Evolutionary conservation across 1,284 basidiomycete species (phyloP), one percentile per base, ranked within the genome.

Genomic region (Anthracocystis setariae): DNA sequence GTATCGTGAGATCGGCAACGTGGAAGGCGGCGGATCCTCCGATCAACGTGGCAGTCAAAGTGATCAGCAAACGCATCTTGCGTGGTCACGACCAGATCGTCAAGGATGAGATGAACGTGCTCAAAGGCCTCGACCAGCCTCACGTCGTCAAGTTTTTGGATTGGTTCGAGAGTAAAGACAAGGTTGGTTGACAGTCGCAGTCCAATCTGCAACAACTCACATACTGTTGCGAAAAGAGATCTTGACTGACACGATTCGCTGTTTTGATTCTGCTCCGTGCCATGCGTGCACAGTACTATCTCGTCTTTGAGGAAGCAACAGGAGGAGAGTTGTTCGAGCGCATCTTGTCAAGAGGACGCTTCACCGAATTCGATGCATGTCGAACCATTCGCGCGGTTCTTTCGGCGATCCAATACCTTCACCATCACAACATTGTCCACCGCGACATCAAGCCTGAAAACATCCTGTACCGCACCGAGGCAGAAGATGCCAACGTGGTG

Each of bases 391-490:
- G 74, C 20, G 68, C 79, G 2, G 69, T 82, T 4, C 60, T 81
- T 12, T 73, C 73, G 12, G 80, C 80, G 10, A 76, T 82, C 35
- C 70, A 72, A 35, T 82, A 82, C 48, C 75, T 82, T 17, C 81
- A 82, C 40, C 67, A 74, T 9, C 74, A 82, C 60, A 74, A 81
- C 57, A 81, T 79, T 24, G 77, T 81, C 3, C 81, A 82, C 40
- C 74, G 80, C 32, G 81, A 82, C 49, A 76, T 82, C 64, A 82
- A 83, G 50, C 77, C 94, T 0, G 94, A 98, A 84, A 97, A 98
- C 81, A 95, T 96, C 63, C 86, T 96, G 8, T 96, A 93, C 83
- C 90, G 92, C 52, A 91, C 91, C 9, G 74, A 81, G 60, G 90
- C 88, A 3, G 82, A 87, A 12, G 79, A 82, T 53, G 93, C 90